Evolutionary conservation across 768 basidiomycete species (phyloP), one percentile per base, ranked within the genome.

Genomic region (Epithele typhae): DNA sequence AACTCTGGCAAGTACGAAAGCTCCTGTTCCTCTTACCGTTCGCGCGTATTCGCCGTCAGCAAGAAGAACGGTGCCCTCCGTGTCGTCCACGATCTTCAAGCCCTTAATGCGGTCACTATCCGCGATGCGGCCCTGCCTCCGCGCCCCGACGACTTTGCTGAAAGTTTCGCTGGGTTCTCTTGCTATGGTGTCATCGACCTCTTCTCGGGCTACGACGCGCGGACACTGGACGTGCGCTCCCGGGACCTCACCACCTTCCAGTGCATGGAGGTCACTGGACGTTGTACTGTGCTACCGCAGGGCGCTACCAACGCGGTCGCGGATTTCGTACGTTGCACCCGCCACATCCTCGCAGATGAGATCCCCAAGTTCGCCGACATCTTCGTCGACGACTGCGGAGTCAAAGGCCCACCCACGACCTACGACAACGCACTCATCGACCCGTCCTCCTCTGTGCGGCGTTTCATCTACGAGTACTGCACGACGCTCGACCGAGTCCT

Each of bases 81-180:
- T 5, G 55, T 71, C 1, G 69, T 76, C 0, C 70, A 72, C 39
- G 62, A 68, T 37, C 48, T 74, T 0, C 62, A 69, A 40, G 68
- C 66, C 0, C 54, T 74, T 0, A 74, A 75, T 44, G 43, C 47
- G 18, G 64, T 74, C 1, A 62, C 66, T 0, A 69, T 76, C 2
- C 37, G 57, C 9, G 68, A 72, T 48, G 65, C 69, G 5, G 68
- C 64, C 0, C 22, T 68, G 0, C 58, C 62, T 1, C 70, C 70
- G 0, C 59, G 62, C 11, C 47, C 66, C 0, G 64, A 73, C 10
- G 50, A 67, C 4, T 58, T 69, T 43, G 66, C 61, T 22, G 53
- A 52, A 36, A 27, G 42, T 6, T 56, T 57, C 35, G 55, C 53
- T 23, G 55, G 53, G 30, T 21, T 41, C 24, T 25, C 38, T 35